Evolutionary conservation across 148 eudicot species (phyloP).

Genomic region (Amaranthus cruentus): DNA sequence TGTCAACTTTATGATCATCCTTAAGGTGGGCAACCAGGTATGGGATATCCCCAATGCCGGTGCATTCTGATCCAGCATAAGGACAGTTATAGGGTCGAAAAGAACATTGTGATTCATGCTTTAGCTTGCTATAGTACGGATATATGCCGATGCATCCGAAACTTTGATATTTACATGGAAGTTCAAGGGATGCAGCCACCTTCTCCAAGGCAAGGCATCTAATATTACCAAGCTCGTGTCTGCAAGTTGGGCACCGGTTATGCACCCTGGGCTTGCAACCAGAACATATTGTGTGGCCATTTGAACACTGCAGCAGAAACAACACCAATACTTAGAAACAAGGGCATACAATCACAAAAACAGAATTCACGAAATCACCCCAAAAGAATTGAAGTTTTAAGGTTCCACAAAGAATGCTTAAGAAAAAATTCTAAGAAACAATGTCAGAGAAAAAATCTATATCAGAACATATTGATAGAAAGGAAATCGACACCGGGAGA

Average conservation of each 20-base stretch:
- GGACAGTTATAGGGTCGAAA: constrained; percentile 91
- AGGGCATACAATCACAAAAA: too few species aligned
- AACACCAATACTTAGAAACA: background rate
- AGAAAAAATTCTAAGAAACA: too few species aligned
- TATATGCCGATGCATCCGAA: constrained; percentile 75
- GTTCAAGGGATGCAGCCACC: constrained; percentile 90
- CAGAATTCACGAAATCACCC: too few species aligned
- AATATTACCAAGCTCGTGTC: constrained; percentile 93
- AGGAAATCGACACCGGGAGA: too few species aligned
- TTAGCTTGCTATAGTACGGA: constrained; percentile 86
- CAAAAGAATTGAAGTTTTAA: background rate
- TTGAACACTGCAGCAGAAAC: constrained; percentile 61
- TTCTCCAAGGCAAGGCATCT: constrained; percentile 89
- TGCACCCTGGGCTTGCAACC: constrained; percentile 91
- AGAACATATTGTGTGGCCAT: constrained; percentile 90
- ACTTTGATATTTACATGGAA: constrained; percentile 74
- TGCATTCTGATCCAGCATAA: constrained; percentile 90
- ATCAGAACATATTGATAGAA: too few species aligned
- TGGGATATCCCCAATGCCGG: constrained; percentile 72
- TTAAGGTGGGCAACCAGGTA: constrained; percentile 71
- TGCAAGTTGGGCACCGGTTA: constrained; percentile 95
- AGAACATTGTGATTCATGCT: constrained; percentile 69
- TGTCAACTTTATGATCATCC: constrained; percentile 89
- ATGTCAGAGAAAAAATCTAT: too few species aligned
- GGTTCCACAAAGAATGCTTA: background rate